These are phyloP conservation scores for Ogataea methylovora DNA, from an alignment of 805 yeast species.

Conservation along the genomic window DNA sequence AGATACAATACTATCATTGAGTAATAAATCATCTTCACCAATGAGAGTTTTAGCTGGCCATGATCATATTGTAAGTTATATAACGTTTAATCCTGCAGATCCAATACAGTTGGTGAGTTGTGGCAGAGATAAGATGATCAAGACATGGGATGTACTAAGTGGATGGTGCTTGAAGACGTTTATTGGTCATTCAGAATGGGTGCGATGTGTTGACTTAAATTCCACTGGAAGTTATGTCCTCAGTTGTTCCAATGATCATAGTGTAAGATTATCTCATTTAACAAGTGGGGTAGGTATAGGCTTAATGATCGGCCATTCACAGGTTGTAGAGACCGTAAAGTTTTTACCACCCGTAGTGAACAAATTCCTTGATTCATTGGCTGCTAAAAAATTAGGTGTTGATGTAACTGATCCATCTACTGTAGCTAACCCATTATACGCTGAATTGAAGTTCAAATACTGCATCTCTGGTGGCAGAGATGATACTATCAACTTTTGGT, in stretches of 20 bases:
- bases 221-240: constrained; percentile 48
- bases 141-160: constrained; percentile 56
- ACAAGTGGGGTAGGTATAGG: constrained; percentile 60
- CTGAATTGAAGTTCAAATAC: constrained; percentile 53
- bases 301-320: constrained; percentile 67
- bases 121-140: constrained; percentile 56
- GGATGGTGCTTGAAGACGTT: constrained; percentile 66
- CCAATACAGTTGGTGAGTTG: constrained; percentile 48
- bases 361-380: constrained; percentile 37
- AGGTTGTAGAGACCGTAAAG: constrained; percentile 69
- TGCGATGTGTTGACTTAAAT: constrained; percentile 50
- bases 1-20: constrained; percentile 12
- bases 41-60: constrained; percentile 71
- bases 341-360: constrained; percentile 54
- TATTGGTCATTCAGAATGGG: constrained; percentile 86
- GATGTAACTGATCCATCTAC: not conserved
- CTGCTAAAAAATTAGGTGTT: constrained; percentile 9
- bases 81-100: constrained; percentile 41
- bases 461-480: constrained; percentile 79
- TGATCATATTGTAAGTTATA: constrained; percentile 73
- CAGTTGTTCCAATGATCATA: constrained; percentile 75
- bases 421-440: constrained; percentile 18
- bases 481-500: constrained; percentile 67
- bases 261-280: constrained; percentile 57
- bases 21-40: constrained; percentile 17